phyloP scores from a whole-genome alignment of 139 green algal species.

The Pleodorina starrii region DNA sequence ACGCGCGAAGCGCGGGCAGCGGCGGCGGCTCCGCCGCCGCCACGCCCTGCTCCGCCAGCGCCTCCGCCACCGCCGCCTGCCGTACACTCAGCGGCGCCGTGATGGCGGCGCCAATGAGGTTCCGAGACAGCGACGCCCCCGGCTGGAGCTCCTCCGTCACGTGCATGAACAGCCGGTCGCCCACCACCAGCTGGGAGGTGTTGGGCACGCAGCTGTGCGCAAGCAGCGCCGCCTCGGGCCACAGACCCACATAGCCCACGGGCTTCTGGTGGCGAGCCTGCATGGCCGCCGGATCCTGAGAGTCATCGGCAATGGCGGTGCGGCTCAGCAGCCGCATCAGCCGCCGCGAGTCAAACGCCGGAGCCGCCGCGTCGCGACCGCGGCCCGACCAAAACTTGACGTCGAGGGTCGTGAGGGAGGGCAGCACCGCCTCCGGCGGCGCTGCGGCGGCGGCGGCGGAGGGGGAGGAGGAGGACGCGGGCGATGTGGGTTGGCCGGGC shows the following conservation, averaged over 20 bases:
- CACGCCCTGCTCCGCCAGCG: not conserved
- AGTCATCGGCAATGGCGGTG: conserved; percentile 42
- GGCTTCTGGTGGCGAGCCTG: conserved; percentile 65
- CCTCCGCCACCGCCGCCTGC: conserved; percentile 51
- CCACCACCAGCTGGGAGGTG: conserved; percentile 59
- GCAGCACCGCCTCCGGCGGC: not conserved
- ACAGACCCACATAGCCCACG: conserved; percentile 62
- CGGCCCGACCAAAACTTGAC: conserved; percentile 54
- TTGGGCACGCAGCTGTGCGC: conserved; percentile 66
- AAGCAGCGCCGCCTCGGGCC: conserved; percentile 64
- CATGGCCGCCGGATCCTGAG: conserved; percentile 60
- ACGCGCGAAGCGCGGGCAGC: not conserved
- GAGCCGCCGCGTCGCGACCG: conserved; percentile 45
- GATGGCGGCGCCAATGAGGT: conserved; percentile 53
- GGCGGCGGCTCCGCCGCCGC: not conserved
- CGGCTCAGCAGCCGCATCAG: conserved; percentile 58
- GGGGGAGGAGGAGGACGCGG: not conserved
- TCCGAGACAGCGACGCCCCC: conserved; percentile 55
- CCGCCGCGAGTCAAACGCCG: conserved; percentile 16
- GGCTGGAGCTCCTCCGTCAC: conserved; percentile 11
- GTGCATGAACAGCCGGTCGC: conserved; percentile 64
- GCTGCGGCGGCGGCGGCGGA: not conserved
- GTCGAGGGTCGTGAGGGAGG: conserved; percentile 49
- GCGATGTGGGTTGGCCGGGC: not conserved
- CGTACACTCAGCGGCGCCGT: conserved; percentile 52